These are phyloP conservation scores for Gaertneriomyces sp. DNA, from an alignment of 192 early-diverging fungal genomes.

Conservation along the genomic window DNA sequence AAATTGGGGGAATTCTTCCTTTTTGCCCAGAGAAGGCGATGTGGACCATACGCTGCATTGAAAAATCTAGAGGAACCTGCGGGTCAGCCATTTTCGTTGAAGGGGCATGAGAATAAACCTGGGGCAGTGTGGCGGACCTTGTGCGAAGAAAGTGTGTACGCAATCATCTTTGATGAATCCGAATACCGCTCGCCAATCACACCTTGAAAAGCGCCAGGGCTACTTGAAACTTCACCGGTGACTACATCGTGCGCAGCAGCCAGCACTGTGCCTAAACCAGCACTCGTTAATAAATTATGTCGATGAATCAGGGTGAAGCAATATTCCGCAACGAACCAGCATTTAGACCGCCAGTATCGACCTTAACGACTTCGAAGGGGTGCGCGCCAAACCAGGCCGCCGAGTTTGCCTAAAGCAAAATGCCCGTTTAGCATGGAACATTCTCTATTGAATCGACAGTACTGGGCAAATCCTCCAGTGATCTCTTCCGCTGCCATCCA, in stretches of 20 bases:
- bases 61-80: slow-evolving; percentile 4
- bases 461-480: not conserved
- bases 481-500: slow-evolving; percentile 13
- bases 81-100: not conserved
- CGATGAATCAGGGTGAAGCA: too few species aligned
- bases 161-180: not conserved
- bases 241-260: not conserved
- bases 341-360: not conserved
- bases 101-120: not conserved
- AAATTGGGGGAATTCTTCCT: slow-evolving; percentile 35
- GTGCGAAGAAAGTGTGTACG: slow-evolving; percentile 1
- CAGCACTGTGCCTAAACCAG: not conserved
- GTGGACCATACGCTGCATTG: slow-evolving; percentile 38
- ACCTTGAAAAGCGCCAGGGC: not conserved
- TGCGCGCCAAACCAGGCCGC: not conserved
- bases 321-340: not conserved
- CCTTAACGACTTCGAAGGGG: not conserved
- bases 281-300: too few species aligned
- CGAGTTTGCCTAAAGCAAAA: not conserved
- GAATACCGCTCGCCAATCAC: slow-evolving; percentile 14
- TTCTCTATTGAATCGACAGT: not conserved
- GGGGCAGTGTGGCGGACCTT: not conserved
- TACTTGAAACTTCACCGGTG: not conserved
- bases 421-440: not conserved
- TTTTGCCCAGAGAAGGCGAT: slow-evolving; percentile 24